Percentiles rank a stretch among this genome's conserved stretches.
These are phyloP conservation scores for Evansstolkia leycettana DNA, from an alignment of 495 filamentous ascomycete genomes.

Conservation along the genomic window DNA sequence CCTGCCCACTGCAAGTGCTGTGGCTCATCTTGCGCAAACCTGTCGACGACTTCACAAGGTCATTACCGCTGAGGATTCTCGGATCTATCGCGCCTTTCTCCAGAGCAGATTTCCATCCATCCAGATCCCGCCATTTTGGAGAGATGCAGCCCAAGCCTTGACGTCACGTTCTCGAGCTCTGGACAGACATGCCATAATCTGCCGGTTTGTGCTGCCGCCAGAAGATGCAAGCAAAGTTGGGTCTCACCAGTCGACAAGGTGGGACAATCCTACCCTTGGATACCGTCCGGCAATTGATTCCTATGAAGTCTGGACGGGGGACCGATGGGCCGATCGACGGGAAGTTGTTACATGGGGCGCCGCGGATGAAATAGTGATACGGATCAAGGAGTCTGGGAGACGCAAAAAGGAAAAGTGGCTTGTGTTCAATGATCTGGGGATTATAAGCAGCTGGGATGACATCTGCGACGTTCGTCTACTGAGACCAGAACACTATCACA, in stretches of 20 bases:
- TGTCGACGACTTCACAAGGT: conserved; percentile 38
- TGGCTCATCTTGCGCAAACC: conserved; percentile 36
- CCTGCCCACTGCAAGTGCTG: conserved; percentile 37
- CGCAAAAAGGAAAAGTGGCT: conserved; percentile 26
- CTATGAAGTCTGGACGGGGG: conserved; percentile 42
- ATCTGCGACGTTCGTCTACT: conserved; percentile 46
- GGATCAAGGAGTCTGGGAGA: conserved; percentile 21
- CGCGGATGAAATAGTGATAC: conserved; percentile 42
- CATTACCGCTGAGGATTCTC: conserved; percentile 42
- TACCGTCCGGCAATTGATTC: conserved; percentile 51
- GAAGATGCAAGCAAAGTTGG: conserved; percentile 17
- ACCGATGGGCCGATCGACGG: conserved; percentile 37
- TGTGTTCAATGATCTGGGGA: conserved; percentile 37
- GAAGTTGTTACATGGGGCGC: conserved; percentile 53
- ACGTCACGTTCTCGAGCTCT: conserved; percentile 47
- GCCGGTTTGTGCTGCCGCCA: conserved; percentile 37
- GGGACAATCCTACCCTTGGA: conserved; percentile 47
- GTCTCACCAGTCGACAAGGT: conserved; percentile 15
- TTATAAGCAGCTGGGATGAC: conserved; percentile 49
- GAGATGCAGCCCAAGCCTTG: conserved; percentile 41
- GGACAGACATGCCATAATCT: conserved; percentile 46
- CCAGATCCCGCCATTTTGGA: conserved; percentile 30
- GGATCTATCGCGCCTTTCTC: conserved; percentile 38
- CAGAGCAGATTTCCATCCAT: conserved; percentile 39
- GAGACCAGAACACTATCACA: conserved; percentile 20